Base-by-base conservation (phyloP, 768 basidiomycete genomes). In the Mrakia blollopis region DNA sequence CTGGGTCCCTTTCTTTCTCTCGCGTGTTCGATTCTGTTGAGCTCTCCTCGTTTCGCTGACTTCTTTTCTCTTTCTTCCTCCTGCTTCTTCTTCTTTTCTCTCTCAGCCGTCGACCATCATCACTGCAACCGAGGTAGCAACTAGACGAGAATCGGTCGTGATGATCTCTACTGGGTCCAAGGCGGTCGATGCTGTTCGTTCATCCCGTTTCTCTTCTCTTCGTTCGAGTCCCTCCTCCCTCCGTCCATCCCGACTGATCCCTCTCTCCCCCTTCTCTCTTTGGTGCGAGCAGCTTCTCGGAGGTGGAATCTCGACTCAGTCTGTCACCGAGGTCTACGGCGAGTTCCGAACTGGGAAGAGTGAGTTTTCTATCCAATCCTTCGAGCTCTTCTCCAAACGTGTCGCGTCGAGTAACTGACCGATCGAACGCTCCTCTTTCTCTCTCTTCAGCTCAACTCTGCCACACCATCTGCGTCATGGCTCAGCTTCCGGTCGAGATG, bases 321-420 rank as follows among this genome's bases (percentile, higher is more conserved):
- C 77, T 9, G 44, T 78, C 32, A 78, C 72, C 47, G 77, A 78
- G 32, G 77, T 78, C 37, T 78, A 32, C 54, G 75, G 77, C 21
- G 77, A 78, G 57, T 78, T 70, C 41, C 41, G 77, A 32, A 78
- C 77, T 30, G 77, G 77, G 39, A 78, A 78, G 63, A 72, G 72
- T 39, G 32, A 35, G 73, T 74, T 39, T 11, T 39, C 52, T 25
- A 37, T 70, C 44, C 7, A 21, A 28, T 28, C 2, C 28, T 13
- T 41, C 16, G 57, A 25, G n/a, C n/a, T n/a, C n/a, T n/a, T n/a
- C n/a, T n/a, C n/a, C n/a, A n/a, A 18, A 35, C 30, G 6, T 16
- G 21, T 5, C 28, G 57, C n/a, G n/a, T 16, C 70, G 70, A 52
- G 47, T 47, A 7, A 72, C 44, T 50, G 28, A 72, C 70, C 54